phyloP scores from a whole-genome alignment of 805 yeast genomes.

The Pichia paraexigua region DNA sequence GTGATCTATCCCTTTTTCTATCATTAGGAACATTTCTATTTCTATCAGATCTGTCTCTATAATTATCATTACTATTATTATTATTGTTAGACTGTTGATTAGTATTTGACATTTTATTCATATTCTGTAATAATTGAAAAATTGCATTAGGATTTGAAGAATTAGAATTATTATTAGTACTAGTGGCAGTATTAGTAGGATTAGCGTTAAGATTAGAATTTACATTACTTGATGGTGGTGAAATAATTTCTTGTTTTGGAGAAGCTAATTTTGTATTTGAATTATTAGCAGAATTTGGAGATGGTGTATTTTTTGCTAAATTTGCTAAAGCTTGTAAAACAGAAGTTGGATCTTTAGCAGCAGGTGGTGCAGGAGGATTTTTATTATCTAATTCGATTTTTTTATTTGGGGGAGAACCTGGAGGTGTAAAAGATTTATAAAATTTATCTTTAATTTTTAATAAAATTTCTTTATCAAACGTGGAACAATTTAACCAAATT shows the following conservation, averaged over 20 bases:
- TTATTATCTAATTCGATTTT: conserved; percentile 24
- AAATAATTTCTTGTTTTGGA: conserved; percentile 1
- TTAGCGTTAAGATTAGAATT: conserved; percentile 2
- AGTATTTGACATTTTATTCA: conserved; percentile 27
- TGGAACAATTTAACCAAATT: conserved; percentile 83
- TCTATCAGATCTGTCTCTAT: conserved; percentile 26
- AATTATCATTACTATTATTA: conserved; percentile 13
- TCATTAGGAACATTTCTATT: conserved; percentile 18
- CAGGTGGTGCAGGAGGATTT: not conserved
- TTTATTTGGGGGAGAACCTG: conserved; percentile 51
- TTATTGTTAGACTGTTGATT: not conserved
- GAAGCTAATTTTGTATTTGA: conserved; percentile 30
- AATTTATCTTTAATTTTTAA: conserved; percentile 48
- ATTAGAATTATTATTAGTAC: conserved; percentile 4
- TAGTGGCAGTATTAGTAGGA: conserved; percentile 8
- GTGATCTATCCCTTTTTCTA: conserved; percentile 51
- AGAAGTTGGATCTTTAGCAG: conserved; percentile 45
- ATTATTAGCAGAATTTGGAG: conserved; percentile 14
- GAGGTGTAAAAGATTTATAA: conserved; percentile 63
- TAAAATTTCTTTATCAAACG: conserved; percentile 57
- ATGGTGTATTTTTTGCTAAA: conserved; percentile 42
- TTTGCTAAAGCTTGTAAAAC: conserved; percentile 65
- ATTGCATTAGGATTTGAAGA: conserved; percentile 34
- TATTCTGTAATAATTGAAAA: conserved; percentile 47
- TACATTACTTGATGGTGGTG: conserved; percentile 8